Conservation (phyloP, 176 grass and related monocot species). For the Rhynchospora tenuis region DNA sequence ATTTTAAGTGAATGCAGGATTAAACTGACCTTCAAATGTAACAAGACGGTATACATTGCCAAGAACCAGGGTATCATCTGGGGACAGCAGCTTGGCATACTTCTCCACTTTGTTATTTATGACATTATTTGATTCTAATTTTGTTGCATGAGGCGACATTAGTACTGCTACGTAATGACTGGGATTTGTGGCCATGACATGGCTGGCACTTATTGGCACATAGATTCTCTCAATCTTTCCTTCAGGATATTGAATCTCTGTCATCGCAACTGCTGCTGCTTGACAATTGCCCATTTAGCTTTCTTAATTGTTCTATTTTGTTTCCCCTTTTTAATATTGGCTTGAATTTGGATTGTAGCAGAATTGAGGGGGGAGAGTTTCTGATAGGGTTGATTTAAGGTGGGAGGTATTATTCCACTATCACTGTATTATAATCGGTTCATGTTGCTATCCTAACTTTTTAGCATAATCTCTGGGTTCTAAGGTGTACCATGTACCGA, state of each 20-base stretch:
- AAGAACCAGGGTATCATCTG: constrained; percentile 76
- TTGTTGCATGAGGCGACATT: constrained; percentile 23
- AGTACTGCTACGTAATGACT: constrained; percentile 78
- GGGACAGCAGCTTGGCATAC: constrained; percentile 84
- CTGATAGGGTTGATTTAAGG: too few species aligned
- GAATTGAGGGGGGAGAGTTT: too few species aligned
- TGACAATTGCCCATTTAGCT: constrained; percentile 76
- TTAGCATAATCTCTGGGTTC: too few species aligned
- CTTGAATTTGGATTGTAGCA: too few species aligned
- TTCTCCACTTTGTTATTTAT: constrained; percentile 23
- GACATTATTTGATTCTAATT: not conserved
- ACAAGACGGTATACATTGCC: constrained; percentile 85
- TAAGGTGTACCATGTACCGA: too few species aligned
- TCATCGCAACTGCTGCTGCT: constrained; percentile 48
- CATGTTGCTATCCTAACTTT: too few species aligned
- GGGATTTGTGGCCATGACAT: constrained; percentile 70
- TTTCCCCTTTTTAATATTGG: too few species aligned
- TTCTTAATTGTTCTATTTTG: too few species aligned
- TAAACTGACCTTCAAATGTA: constrained; percentile 68
- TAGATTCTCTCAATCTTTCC: constrained; percentile 52
- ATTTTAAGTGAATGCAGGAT: not conserved
- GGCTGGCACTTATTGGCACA: constrained; percentile 45
- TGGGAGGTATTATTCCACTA: too few species aligned
- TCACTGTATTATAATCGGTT: too few species aligned
- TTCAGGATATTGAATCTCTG: constrained; percentile 62